Percentiles rank a stretch among this genome's conserved stretches.
Conservation (phyloP, 305 asterid species). For the Fraxinus angustifolia region DNA sequence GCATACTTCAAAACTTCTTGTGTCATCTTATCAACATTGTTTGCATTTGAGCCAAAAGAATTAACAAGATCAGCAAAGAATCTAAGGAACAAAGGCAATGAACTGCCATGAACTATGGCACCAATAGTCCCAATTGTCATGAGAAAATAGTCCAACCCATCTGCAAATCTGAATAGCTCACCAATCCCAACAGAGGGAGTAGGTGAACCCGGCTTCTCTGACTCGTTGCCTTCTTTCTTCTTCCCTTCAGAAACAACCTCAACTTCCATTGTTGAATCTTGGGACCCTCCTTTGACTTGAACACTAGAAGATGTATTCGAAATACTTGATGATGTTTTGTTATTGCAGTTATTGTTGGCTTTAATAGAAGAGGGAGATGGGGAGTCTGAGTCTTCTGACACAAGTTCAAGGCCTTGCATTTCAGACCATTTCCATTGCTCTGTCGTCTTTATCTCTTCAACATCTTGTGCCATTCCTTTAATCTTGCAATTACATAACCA, state of each 20-base stretch:
- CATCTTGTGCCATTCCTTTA: constrained; percentile 40
- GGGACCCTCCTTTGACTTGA: not conserved
- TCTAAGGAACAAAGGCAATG: constrained; percentile 89
- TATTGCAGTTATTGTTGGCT: constrained; percentile 2
- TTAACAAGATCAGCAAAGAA: constrained; percentile 99
- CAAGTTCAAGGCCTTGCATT: constrained; percentile 71
- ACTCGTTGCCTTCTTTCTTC: constrained; percentile 39
- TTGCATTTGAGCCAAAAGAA: constrained; percentile 87
- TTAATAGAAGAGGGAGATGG: not conserved
- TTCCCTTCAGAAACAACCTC: constrained; percentile 28
- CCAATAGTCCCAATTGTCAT: constrained; percentile 88
- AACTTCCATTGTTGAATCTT: constrained; percentile 39
- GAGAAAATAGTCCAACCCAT: constrained; percentile 67
- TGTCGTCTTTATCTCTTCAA: constrained; percentile 53
- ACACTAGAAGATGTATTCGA: not conserved
- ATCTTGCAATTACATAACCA: constrained; percentile 23
- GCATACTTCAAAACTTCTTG: constrained; percentile 97
- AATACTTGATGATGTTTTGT: not conserved
- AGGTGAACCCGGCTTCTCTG: constrained; percentile 48
- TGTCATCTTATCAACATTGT: constrained; percentile 92
- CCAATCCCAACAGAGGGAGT: constrained; percentile 50
- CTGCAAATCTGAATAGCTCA: constrained; percentile 91
- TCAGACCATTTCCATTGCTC: constrained; percentile 89
- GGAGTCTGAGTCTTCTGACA: constrained; percentile 38
- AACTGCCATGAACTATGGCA: constrained; percentile 93